Evolutionary conservation across 2,329 filamentous ascomycete species (phyloP).

Genomic region (Cladobotryum mycophilum): DNA sequence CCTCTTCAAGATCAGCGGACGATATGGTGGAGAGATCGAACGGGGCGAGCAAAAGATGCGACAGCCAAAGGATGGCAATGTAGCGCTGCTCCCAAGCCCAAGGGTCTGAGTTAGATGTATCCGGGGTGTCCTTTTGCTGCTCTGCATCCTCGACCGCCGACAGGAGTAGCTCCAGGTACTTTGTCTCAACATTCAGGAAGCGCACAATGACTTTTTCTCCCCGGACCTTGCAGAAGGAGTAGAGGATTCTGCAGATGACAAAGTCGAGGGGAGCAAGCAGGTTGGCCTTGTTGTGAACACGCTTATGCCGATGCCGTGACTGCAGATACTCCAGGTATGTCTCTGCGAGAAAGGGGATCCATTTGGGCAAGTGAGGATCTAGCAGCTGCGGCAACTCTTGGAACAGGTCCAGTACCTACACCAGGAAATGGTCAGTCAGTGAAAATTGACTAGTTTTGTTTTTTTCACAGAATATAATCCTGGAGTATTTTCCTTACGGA

Average conservation of each 20-base stretch:
- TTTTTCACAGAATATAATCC: no score
- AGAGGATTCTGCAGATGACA: constrained; percentile 74
- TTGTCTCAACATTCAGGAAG: constrained; percentile 86
- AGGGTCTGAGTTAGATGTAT: constrained; percentile 15
- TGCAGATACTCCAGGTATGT: constrained; percentile 66
- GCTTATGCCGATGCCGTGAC: constrained; percentile 35
- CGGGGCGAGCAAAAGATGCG: constrained; percentile 74
- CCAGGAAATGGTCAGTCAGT: neutral
- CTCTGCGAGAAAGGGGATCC: constrained; percentile 68
- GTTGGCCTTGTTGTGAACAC: constrained; percentile 25
- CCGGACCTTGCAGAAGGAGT: constrained; percentile 88
- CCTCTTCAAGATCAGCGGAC: constrained; percentile 44
- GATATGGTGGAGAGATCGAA: constrained; percentile 90
- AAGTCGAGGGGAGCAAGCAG: constrained; percentile 53
- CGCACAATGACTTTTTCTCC: constrained; percentile 88
- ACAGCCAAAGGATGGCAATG: constrained; percentile 80
- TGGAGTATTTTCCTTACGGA: constrained; percentile 30
- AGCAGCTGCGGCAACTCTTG: constrained; percentile 93
- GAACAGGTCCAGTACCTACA: constrained; percentile 69
- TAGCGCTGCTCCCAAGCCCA: constrained; percentile 87
- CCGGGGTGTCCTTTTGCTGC: constrained; percentile 10
- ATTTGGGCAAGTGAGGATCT: constrained; percentile 70
- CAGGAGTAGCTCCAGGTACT: constrained; percentile 74
- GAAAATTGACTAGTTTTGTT: neutral
- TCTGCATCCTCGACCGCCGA: constrained; percentile 62